Conservation (phyloP, 139 green algal species). For the Axilococcus clingmanii region DNA sequence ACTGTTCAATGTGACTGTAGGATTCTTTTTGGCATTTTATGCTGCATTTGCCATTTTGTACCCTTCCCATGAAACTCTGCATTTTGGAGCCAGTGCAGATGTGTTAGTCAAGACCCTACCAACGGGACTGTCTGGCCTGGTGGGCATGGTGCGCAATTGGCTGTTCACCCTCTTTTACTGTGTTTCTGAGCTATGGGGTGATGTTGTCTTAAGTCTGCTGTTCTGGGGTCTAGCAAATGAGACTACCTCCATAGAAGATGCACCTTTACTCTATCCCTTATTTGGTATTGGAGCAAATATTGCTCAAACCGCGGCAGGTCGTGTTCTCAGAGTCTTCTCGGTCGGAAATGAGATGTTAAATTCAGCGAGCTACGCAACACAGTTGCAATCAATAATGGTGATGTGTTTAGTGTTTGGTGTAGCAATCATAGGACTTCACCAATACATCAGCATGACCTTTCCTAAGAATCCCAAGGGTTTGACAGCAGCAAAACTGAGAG, state of each 20-base stretch:
- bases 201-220: constrained; percentile 80
- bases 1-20: constrained; percentile 85
- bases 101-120: constrained; percentile 23
- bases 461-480: constrained; percentile 22
- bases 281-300: constrained; percentile 96
- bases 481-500: constrained; percentile 4
- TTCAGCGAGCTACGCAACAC: constrained; percentile 18
- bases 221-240: constrained; percentile 96
- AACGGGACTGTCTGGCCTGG: constrained; percentile 35
- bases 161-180: constrained; percentile 94
- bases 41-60: constrained; percentile 72
- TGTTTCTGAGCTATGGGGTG: constrained; percentile 77
- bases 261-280: constrained; percentile 84
- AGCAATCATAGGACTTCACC: constrained; percentile 31
- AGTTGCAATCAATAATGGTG: constrained; percentile 29
- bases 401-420: constrained; percentile 21
- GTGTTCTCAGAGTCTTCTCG: constrained; percentile 27
- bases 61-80: constrained; percentile 66
- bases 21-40: constrained; percentile 74
- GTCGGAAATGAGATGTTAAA: not conserved
- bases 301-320: constrained; percentile 65
- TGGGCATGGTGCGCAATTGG: constrained; percentile 89
- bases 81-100: constrained; percentile 47
- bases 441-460: constrained; percentile 31
- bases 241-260: constrained; percentile 77